Evolutionary conservation across 768 basidiomycete species (phyloP), one percentile per base, ranked within the genome.

Genomic region (Xanthoconium purpureum): DNA sequence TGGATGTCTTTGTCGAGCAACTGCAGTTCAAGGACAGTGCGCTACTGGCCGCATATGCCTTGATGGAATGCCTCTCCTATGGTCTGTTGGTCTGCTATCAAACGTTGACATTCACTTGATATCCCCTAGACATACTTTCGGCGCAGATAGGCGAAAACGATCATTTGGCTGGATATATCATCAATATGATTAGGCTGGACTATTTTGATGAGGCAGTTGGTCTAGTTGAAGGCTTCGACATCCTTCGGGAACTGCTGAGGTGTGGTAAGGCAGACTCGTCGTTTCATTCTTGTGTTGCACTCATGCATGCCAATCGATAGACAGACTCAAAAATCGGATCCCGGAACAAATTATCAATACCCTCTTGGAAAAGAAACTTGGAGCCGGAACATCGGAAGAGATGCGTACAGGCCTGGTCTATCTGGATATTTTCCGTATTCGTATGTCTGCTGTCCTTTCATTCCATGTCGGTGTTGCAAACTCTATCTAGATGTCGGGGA

Each of bases 151-250:
- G 37, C 15, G 24, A 33, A 12, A 37, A 55, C 36, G 24, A 24
- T 54, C 55, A 9, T 36, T 17, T 63, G 18, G 56, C 57, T 36
- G 58, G 57, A 36, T 54, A 59, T 40, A 57, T 66, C 39, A 61
- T 66, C 32, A 63, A 66, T 14, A 66, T 66, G 65, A 60, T 65
- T 5, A 52, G 61, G 45, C 20, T 66, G 42, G 58, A 63, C 51
- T 63, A 60, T 40, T 66, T 66, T 36, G 65, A 66, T 15, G 65
- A 66, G 15, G 63, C 65, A 3, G 43, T 66, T 14, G 65, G 65
- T 2, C 46, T 17, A 24, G 24, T 24, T 24, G 24, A 24, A 24
- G 24, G 24, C 24, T 24, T 24, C 24, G 24, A 24, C 24, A 33
- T 54, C 46, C 33, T 54, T 3, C 38, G 47, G 29, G 38, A 54